A percentile compares a stretch with the other conserved stretches of the same genome.
These are phyloP conservation scores for Cladosporium sp. DNA, from an alignment of 2,329 filamentous ascomycete genomes.

Conservation along the genomic window DNA sequence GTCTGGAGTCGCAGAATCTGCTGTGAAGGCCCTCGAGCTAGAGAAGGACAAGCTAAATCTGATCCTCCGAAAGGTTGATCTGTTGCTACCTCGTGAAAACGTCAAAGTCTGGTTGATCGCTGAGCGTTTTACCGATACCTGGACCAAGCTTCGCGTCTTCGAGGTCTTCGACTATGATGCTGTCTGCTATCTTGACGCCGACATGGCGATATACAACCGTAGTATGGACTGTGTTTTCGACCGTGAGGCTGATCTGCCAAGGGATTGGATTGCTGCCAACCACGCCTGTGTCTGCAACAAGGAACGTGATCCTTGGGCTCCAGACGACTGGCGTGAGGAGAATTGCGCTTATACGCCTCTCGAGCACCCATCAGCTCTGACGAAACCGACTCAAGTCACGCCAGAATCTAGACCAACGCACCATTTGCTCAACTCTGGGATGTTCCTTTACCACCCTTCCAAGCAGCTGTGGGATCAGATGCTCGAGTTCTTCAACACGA, in stretches of 20 bases:
- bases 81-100: conserved; percentile 37
- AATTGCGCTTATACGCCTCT: conserved; percentile 49
- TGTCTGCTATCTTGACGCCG: conserved; percentile 50
- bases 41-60: conserved; percentile 41
- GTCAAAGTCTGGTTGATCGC: conserved; percentile 42
- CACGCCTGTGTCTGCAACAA: conserved; percentile 53
- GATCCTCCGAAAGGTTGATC: conserved; percentile 36
- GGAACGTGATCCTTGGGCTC: conserved; percentile 49
- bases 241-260: conserved; percentile 30
- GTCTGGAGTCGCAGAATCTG: conserved; percentile 37
- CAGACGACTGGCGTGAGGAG: conserved; percentile 42
- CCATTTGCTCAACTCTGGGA: conserved; percentile 48
- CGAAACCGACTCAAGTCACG: conserved; percentile 32
- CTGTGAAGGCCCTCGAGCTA: conserved; percentile 38
- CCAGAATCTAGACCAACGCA: conserved; percentile 35
- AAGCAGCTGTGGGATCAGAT: conserved; percentile 38
- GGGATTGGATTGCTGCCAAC: conserved; percentile 44
- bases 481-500: conserved; percentile 37
- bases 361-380: conserved; percentile 33
- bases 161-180: conserved; percentile 38
- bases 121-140: conserved; percentile 51
- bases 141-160: conserved; percentile 54
- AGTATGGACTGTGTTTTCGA: conserved; percentile 47
- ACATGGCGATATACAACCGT: conserved; percentile 44
- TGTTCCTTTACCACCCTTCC: conserved; percentile 48